Evolutionary conservation across 208 protist genomes (phyloP).

Genomic region (Tritrichomonas foetus): DNA sequence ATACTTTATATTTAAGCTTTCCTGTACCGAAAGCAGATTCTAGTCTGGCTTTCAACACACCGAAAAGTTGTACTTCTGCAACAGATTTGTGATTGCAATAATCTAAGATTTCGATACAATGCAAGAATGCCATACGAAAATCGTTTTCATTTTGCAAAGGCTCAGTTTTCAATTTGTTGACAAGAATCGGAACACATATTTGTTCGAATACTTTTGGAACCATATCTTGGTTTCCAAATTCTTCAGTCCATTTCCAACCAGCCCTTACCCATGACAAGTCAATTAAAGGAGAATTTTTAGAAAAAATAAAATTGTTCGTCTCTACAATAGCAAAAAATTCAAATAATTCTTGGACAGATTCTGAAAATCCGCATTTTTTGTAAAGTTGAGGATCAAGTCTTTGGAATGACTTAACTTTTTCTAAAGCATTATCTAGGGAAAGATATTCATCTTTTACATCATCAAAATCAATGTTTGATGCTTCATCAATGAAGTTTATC

Average conservation of each 20-base stretch:
- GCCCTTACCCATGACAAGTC: not conserved
- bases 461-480: not conserved
- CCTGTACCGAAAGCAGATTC: not conserved
- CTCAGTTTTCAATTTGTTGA: not conserved
- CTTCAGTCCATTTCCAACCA: not conserved
- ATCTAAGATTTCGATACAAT: not conserved
- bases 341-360: not conserved
- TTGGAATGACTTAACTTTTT: not conserved
- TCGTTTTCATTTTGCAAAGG: not conserved
- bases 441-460: not conserved
- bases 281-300: not conserved
- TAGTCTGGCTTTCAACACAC: not conserved
- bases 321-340: not conserved
- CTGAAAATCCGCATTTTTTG: not conserved
- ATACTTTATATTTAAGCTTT: not conserved
- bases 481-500: not conserved
- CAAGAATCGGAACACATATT: not conserved
- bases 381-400: not conserved
- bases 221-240: not conserved
- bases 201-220: not conserved
- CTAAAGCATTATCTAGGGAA: not conserved
- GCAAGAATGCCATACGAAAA: not conserved
- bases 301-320: not conserved
- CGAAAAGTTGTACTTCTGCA: not conserved
- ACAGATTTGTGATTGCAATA: not conserved